Conservation (phyloP, 352 stramenopile species). For the Hyaloperonospora arabidopsidis region DNA sequence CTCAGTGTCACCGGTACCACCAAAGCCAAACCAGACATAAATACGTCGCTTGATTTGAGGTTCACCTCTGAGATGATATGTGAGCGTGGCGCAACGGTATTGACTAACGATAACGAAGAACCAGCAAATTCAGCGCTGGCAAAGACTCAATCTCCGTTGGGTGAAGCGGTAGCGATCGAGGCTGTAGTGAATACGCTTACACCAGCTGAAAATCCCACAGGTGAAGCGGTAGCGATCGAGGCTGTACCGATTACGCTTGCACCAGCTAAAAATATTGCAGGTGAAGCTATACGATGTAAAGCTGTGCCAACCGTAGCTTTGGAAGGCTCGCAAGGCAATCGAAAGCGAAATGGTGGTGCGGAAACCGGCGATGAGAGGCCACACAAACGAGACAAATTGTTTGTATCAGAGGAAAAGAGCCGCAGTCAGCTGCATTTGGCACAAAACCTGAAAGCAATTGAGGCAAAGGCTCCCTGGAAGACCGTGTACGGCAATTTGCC, state of each 20-base stretch:
- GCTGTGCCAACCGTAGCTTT: not conserved
- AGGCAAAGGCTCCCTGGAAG: conserved; percentile 32
- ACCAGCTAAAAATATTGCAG: not conserved
- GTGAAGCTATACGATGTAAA: not conserved
- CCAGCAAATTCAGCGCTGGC: no score
- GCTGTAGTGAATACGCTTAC: no score
- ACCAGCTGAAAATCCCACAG: not conserved
- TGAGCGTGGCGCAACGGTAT: no score
- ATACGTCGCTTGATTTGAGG: no score
- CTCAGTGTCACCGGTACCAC: no score
- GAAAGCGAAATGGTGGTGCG: conserved; percentile 6
- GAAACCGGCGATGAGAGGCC: conserved; percentile 2
- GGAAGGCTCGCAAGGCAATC: not conserved
- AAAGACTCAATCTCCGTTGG: no score
- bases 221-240: not conserved
- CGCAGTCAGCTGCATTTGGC: conserved; percentile 16
- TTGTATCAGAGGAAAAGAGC: conserved; percentile 14
- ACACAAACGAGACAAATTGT: conserved; percentile 14
- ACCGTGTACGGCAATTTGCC: conserved; percentile 25
- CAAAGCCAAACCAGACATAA: no score
- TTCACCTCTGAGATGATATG: no score
- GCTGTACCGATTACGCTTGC: no score
- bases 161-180: not conserved
- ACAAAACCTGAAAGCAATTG: conserved; percentile 17
- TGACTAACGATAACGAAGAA: no score